A percentile compares a stretch with the other conserved stretches of the same genome.
phyloP scores from a whole-genome alignment of 306 rosid species.

The Prunus mume region DNA sequence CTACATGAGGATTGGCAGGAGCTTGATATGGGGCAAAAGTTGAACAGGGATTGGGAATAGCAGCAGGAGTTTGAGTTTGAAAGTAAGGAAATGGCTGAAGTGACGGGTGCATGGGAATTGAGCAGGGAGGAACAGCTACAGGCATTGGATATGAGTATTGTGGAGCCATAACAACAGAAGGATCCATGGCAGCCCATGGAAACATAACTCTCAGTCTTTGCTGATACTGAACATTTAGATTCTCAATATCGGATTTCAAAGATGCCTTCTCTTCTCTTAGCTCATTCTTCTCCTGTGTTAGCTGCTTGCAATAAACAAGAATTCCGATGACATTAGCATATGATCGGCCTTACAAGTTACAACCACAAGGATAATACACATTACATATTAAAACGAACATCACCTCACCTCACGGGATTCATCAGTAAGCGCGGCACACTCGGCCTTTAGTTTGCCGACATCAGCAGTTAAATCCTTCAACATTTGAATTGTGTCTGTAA shows the following conservation, averaged over 20 bases:
- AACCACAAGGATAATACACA: constrained; percentile 7
- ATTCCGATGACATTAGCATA: constrained; percentile 24
- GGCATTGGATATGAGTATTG: constrained; percentile 77
- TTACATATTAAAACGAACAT: constrained; percentile 4
- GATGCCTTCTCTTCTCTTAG: constrained; percentile 86
- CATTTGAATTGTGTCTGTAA: constrained; percentile 68
- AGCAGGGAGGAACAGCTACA: constrained; percentile 62
- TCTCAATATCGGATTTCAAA: constrained; percentile 67
- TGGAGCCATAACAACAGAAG: constrained; percentile 61
- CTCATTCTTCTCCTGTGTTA: constrained; percentile 82
- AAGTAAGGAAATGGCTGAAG: constrained; percentile 72
- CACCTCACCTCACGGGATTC: constrained; percentile 86
- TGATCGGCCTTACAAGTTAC: constrained; percentile 10
- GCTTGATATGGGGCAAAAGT: constrained; percentile 60
- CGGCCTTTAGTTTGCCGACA: constrained; percentile 61
- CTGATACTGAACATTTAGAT: constrained; percentile 67
- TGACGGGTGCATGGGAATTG: constrained; percentile 73
- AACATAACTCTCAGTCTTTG: constrained; percentile 71
- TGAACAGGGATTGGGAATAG: constrained; percentile 63
- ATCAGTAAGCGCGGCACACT: constrained; percentile 61
- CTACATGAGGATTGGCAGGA: constrained; percentile 49
- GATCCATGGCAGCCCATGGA: constrained; percentile 84
- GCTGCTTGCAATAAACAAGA: constrained; percentile 42
- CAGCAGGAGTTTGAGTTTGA: constrained; percentile 59
- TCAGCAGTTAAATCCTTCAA: constrained; percentile 70